phyloP scores from a whole-genome alignment of 2,329 filamentous ascomycete genomes.

The Paecilomyces sp. region DNA sequence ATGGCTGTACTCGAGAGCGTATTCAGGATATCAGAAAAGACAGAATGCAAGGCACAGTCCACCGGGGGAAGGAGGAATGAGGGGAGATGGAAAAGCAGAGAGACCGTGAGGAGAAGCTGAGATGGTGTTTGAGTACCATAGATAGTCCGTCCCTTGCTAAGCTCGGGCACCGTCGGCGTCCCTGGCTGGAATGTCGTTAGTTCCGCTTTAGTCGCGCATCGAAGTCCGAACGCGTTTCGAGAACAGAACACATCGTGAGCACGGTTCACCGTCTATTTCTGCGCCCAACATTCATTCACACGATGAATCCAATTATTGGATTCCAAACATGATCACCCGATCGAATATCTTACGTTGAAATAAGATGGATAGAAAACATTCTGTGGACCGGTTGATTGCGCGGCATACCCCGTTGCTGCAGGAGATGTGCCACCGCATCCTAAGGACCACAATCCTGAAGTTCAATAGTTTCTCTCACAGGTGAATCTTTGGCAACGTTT shows the following conservation, averaged over 20 bases:
- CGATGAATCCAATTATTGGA: neutral
- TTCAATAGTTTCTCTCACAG: neutral
- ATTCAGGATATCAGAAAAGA: neutral
- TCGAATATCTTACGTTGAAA: neutral
- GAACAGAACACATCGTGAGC: neutral
- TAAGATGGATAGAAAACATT: neutral
- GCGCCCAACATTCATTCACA: neutral
- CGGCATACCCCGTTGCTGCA: neutral
- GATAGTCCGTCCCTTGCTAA: neutral
- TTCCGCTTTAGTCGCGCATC: neutral
- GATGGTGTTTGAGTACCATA: neutral
- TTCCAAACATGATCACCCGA: neutral
- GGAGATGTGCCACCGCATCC: neutral
- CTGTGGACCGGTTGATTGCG: neutral
- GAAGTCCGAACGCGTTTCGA: neutral
- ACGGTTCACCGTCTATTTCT: neutral
- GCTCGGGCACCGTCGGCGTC: neutral
- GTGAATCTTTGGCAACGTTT: conserved; percentile 14
- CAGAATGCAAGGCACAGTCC: neutral
- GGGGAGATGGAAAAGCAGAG: neutral
- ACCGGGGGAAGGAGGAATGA: neutral
- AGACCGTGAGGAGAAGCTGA: neutral
- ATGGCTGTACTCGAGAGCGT: conserved; percentile 12
- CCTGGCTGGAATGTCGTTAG: neutral
- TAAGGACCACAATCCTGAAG: neutral